Conservation (phyloP, 345 rosid species). For the Dimocarpus longan region DNA sequence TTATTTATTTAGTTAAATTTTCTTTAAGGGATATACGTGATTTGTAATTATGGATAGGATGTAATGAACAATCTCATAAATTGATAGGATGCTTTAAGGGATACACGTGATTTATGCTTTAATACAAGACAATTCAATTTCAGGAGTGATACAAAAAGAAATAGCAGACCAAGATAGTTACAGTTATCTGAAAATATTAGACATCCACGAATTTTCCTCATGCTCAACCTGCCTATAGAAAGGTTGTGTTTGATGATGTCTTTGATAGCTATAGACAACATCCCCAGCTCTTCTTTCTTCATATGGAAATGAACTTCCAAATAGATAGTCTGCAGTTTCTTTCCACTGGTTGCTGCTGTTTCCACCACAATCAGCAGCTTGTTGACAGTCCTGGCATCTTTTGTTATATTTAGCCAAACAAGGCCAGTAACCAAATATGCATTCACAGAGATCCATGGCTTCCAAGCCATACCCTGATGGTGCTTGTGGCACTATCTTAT, state of each 20-base stretch:
- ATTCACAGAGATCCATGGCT: slow-evolving; percentile 76
- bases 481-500: slow-evolving; percentile 39
- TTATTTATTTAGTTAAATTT: too few relatives aligned
- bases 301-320: slow-evolving; percentile 67
- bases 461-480: slow-evolving; percentile 83
- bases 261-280: slow-evolving; percentile 20
- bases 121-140: not conserved
- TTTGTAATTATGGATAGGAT: too few relatives aligned
- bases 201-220: slow-evolving; percentile 16
- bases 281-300: slow-evolving; percentile 30
- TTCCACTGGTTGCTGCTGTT: slow-evolving; percentile 46
- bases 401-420: slow-evolving; percentile 45
- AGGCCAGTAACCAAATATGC: slow-evolving; percentile 77
- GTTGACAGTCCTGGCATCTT: slow-evolving; percentile 27
- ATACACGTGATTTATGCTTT: too few relatives aligned
- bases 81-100: not conserved
- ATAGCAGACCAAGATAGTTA: not conserved
- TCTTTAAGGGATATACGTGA: too few relatives aligned
- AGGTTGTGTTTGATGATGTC: slow-evolving; percentile 21
- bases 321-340: slow-evolving; percentile 65
- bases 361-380: slow-evolving; percentile 26
- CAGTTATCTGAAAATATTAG: slow-evolving; percentile 1
- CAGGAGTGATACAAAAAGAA: not conserved
- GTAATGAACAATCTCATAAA: too few relatives aligned
- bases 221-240: slow-evolving; percentile 19